Conservation (phyloP, 1,139 yeast genomes). For the Scheffersomyces insectosa region DNA sequence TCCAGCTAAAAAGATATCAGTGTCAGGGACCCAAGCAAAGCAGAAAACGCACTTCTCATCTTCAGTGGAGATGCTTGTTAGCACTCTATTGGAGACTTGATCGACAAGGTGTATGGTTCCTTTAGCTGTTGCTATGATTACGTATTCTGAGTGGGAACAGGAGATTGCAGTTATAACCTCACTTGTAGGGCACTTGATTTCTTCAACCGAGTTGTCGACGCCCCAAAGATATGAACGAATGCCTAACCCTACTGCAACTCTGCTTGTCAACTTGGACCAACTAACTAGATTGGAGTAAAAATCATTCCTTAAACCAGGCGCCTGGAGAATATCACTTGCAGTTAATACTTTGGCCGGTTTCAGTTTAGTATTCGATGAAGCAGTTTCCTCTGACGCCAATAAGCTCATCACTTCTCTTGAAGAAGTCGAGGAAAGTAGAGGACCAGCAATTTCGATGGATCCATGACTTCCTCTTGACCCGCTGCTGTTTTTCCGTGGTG, state of each 20-base stretch:
- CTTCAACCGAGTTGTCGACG: constrained; percentile 45
- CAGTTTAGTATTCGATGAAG: background rate
- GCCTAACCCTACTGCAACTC: constrained; percentile 71
- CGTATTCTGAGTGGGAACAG: constrained; percentile 46
- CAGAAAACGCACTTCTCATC: constrained; percentile 53
- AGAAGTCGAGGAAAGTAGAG: constrained; percentile 15
- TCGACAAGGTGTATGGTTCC: constrained; percentile 29
- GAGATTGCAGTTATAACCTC: constrained; percentile 60
- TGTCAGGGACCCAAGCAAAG: constrained; percentile 59
- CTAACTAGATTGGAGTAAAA: constrained; percentile 77
- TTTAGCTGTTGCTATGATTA: constrained; percentile 54
- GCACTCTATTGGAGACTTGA: constrained; percentile 13
- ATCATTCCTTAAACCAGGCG: constrained; percentile 76
- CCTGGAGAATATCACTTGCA: constrained; percentile 51
- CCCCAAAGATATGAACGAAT: constrained; percentile 68
- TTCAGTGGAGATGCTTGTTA: constrained; percentile 30
- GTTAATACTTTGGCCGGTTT: constrained; percentile 4
- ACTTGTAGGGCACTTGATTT: constrained; percentile 20
- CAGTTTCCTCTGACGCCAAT: constrained; percentile 9
- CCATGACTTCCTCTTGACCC: constrained; percentile 1
- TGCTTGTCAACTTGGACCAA: constrained; percentile 60
- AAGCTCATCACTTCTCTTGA: constrained; percentile 11
- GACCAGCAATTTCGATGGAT: constrained; percentile 14
- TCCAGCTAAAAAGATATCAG: constrained; percentile 56
- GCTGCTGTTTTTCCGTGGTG: background rate